Percentiles rank a stretch among this genome's conserved stretches.
phyloP scores from a whole-genome alignment of 75 land plant species.

The Azolla pinnata region DNA sequence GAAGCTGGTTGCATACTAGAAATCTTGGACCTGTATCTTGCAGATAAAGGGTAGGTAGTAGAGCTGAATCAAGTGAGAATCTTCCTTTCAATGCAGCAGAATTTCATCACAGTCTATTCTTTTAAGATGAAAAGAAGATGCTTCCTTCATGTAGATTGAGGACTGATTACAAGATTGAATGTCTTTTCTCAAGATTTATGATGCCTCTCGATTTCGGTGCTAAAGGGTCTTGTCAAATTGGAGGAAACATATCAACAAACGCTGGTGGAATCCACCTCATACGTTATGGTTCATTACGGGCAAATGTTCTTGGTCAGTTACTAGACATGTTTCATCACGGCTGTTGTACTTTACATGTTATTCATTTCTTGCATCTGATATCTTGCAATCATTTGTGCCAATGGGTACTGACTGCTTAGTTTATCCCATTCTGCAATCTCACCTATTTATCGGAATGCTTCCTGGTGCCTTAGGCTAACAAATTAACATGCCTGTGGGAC shows the following conservation, averaged over 20 bases:
- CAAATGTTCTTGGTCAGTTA: slow-evolving; percentile 79
- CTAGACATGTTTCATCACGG: too few relatives aligned
- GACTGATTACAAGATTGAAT: too few relatives aligned
- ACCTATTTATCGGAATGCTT: too few relatives aligned
- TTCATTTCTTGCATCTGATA: not conserved
- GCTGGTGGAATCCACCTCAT: slow-evolving; percentile 87
- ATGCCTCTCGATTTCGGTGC: slow-evolving; percentile 99
- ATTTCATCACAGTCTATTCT: too few relatives aligned
- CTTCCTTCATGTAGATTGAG: too few relatives aligned
- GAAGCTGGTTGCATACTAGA: slow-evolving; percentile 99
- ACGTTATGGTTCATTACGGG: slow-evolving; percentile 95
- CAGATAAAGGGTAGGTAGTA: slow-evolving; percentile 68
- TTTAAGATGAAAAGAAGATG: not conserved
- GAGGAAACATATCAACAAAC: slow-evolving; percentile 97
- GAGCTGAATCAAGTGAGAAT: too few relatives aligned
- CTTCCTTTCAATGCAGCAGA: too few relatives aligned
- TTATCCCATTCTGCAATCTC: too few relatives aligned
- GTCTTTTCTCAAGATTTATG: slow-evolving; percentile 37
- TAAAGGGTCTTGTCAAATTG: slow-evolving; percentile 98
- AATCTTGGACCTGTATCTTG: slow-evolving; percentile 57
- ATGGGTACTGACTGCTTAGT: too few relatives aligned
- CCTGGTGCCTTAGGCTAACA: too few relatives aligned
- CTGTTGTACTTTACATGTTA: too few relatives aligned
- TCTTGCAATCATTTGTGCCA: not conserved
- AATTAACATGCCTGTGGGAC: too few relatives aligned